phyloP scores from a whole-genome alignment of 352 stramenopile genomes.

The Pythium brachiatum region DNA sequence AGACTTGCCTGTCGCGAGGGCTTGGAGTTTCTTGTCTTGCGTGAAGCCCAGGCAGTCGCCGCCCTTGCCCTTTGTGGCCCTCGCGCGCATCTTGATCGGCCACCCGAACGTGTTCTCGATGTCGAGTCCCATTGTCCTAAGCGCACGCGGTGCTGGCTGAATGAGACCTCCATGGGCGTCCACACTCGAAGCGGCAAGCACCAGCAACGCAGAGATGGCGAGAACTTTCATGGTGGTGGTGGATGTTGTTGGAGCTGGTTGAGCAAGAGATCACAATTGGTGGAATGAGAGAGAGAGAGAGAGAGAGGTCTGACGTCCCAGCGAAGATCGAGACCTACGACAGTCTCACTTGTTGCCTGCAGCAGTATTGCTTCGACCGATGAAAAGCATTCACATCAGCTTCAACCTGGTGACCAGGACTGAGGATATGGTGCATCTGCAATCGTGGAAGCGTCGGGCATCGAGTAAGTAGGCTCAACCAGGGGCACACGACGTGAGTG shows the following conservation, averaged over 20 bases:
- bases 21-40: constrained; percentile 18
- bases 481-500: too few species aligned
- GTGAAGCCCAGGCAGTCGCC: constrained; percentile 24
- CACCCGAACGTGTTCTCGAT: constrained; percentile 20
- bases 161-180: constrained; percentile 23
- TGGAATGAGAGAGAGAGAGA: neutral
- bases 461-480: too few species aligned
- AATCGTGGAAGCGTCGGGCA: too few species aligned
- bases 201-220: neutral
- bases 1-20: constrained; percentile 6
- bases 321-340: too few species aligned
- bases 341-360: neutral
- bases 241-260: neutral
- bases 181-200: neutral
- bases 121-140: constrained; percentile 19
- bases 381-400: too few species aligned
- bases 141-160: constrained; percentile 3
- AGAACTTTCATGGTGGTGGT: neutral
- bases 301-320: neutral
- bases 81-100: constrained; percentile 18
- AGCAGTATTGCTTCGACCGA: too few species aligned
- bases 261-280: neutral
- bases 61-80: constrained; percentile 18
- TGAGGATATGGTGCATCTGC: too few species aligned
- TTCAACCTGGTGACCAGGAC: too few species aligned